Base-by-base conservation (phyloP, 2,329 filamentous ascomycete species). In the Emergomyces pasteurianus region DNA sequence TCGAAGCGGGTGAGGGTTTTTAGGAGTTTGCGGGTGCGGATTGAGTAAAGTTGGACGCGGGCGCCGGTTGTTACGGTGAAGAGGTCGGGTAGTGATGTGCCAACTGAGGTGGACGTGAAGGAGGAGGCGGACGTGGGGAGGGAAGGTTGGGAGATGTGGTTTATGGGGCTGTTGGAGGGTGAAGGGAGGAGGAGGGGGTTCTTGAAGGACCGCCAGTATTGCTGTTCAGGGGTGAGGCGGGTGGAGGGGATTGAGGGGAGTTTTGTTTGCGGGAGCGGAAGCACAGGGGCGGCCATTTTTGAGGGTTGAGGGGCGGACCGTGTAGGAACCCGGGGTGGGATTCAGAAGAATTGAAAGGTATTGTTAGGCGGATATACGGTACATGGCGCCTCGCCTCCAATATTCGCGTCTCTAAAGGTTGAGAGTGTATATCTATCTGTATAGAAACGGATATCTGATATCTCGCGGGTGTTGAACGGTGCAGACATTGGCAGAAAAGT, bases 51-150 rank as follows among this genome's bases (percentile, higher is more conserved):
- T 75, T 97, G 92, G 54, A 99, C 86, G 63, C 94, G 87, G 60
- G 90, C 90, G 62, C 94, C 92, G 16, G 91, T 92, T n/a, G 92
- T 97, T 63, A 96, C 89, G 61, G 90, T 92, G 74, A 99, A 97
- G 60, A 88, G 69, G 64, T 80, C 78, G 47, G 77, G 74, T 1
- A 75, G 72, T 81, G 71, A 91, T 87, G 73, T 76, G 78, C 69
- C 69, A 75, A 64, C 73, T 69, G 72, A 74, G 77, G 74, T 73
- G 71, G 71, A 75, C 72, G 69, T 70, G 54, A 73, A 75, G 42
- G 70, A 72, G 21, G 74, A 69, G 28, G 73, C 74, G 28, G 76
- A 74, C 8, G 75, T 76, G 18, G 80, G 78, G 12, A 77, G 73
- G 23, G 75, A 75, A 63, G 82, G 88, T 72, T 86, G 87, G 57